Base-by-base conservation (phyloP, 225 moss, liverwort and hornwort species). In the Pseudisothecium myosuroides region DNA sequence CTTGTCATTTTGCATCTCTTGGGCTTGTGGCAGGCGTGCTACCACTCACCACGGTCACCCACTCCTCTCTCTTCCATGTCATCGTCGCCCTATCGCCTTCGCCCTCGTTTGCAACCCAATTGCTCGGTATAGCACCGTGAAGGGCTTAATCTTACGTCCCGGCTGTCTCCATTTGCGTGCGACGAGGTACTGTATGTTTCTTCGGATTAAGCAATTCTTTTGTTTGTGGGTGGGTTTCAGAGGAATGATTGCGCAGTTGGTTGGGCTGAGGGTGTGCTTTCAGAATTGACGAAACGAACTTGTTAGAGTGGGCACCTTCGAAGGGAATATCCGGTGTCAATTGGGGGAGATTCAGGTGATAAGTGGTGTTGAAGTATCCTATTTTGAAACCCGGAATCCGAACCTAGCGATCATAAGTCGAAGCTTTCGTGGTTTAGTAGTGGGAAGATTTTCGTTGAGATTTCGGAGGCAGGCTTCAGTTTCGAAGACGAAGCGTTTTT, bases 11-110 rank as follows among this genome's bases (percentile, higher is more conserved):
- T 85, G 80, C 74, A 76, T 62, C 76, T 1, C 61, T n/a, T 64
- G 90, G 49, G 88, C 92, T 89, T 92, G 92, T 92, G 91, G 91
- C 92, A 81, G 91, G 50, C 91, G 62, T 85, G 85, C 89, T 67
- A 71, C 92, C 86, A 87, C 82, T 64, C 82, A 34, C 79, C 92
- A 85, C 89, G 45, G 54, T 87, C 83, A 83, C 86, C 84, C 92
- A 65, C 89, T 71, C 68, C 72, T 58, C 47, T 29, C 34, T 26
- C 85, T 71, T 61, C 62, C 84, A 60, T 86, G 79, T 66, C 84
- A 49, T 72, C 54, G 80, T 72, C 54, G 80, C 87, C 80, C 83
- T 71, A 28, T 76, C 83, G 24, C 84, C 61, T 58, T 50, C 32
- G 16, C 27, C 80, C 22, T 39, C 49, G 47, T 34, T 56, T 31